phyloP scores from a whole-genome alignment of 2,329 filamentous ascomycete genomes.

The Aspergillus sergii region DNA sequence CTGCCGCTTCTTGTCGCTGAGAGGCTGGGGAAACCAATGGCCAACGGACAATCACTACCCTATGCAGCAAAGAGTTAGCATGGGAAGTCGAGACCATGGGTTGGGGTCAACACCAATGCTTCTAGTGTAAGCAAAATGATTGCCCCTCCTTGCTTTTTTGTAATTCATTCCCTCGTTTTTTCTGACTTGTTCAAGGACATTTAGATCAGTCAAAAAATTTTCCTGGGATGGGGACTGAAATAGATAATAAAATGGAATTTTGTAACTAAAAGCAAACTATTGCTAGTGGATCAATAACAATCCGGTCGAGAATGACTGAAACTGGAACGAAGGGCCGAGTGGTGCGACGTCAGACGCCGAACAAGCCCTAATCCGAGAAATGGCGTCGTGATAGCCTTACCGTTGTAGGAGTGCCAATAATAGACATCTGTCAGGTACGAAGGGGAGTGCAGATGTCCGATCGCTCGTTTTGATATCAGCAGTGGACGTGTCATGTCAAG shows the following conservation, averaged over 20 bases:
- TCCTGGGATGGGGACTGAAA: background rate
- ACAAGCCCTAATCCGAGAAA: background rate
- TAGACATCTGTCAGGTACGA: conserved; percentile 25
- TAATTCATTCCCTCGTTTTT: background rate
- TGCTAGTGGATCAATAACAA: background rate
- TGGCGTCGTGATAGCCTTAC: conserved; percentile 18
- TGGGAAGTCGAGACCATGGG: conserved; percentile 3
- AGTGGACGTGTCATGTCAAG: conserved; percentile 5
- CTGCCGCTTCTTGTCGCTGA: conserved; percentile 5
- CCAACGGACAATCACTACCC: conserved; percentile 10
- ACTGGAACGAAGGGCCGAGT: conserved; percentile 6
- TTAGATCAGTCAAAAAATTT: background rate
- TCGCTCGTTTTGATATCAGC: conserved; percentile 9
- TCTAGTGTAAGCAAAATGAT: conserved; percentile 4
- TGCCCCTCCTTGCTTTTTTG: background rate
- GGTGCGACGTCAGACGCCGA: conserved; percentile 10
- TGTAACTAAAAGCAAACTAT: background rate
- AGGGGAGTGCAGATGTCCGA: conserved; percentile 17
- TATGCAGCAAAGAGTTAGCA: conserved; percentile 3
- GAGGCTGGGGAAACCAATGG: background rate
- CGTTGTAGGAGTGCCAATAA: conserved; percentile 16
- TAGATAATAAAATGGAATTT: background rate
- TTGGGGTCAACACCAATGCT: conserved; percentile 1
- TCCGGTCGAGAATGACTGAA: background rate
- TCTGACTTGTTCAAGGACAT: background rate